Conservation (phyloP, 1,284 basidiomycete genomes). For the Leccinum fuscescens region DNA sequence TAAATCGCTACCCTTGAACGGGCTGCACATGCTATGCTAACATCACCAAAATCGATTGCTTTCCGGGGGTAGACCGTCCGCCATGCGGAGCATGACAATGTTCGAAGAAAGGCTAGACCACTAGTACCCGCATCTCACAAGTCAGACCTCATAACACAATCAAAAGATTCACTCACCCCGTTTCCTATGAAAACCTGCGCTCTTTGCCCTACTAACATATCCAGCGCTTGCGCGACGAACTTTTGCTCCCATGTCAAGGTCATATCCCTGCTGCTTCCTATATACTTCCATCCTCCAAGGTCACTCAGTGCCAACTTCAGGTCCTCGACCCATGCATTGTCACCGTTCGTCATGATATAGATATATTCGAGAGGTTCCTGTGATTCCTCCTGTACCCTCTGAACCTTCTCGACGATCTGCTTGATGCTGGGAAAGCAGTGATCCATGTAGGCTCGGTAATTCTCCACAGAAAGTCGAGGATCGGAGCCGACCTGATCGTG, state of each 20-base stretch:
- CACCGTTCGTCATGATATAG: slow-evolving; percentile 61
- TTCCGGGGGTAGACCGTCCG: slow-evolving; percentile 12
- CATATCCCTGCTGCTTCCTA: slow-evolving; percentile 36
- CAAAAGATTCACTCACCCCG: slow-evolving; percentile 25
- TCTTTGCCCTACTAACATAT: slow-evolving; percentile 44
- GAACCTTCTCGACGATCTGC: slow-evolving; percentile 38
- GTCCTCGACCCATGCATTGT: slow-evolving; percentile 42
- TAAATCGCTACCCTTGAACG: background rate
- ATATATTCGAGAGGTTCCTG: slow-evolving; percentile 29
- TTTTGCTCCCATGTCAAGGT: slow-evolving; percentile 38
- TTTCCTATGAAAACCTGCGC: slow-evolving; percentile 48
- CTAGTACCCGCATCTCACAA: slow-evolving; percentile 26
- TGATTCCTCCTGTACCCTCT: slow-evolving; percentile 23
- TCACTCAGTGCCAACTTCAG: slow-evolving; percentile 40
- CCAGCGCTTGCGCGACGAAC: slow-evolving; percentile 40
- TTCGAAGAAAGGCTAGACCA: slow-evolving; percentile 58
- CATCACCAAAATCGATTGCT: slow-evolving; percentile 32
- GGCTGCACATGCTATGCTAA: background rate
- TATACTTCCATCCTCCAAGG: slow-evolving; percentile 27
- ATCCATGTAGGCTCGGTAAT: slow-evolving; percentile 26
- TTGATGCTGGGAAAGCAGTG: slow-evolving; percentile 42
- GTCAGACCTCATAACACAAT: slow-evolving; percentile 1
- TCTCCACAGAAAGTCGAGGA: slow-evolving; percentile 29
- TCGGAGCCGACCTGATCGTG: slow-evolving; percentile 23
- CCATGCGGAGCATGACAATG: slow-evolving; percentile 49